phyloP scores from a whole-genome alignment of 495 filamentous ascomycete species.

The Annulohypoxylon moriforme region DNA sequence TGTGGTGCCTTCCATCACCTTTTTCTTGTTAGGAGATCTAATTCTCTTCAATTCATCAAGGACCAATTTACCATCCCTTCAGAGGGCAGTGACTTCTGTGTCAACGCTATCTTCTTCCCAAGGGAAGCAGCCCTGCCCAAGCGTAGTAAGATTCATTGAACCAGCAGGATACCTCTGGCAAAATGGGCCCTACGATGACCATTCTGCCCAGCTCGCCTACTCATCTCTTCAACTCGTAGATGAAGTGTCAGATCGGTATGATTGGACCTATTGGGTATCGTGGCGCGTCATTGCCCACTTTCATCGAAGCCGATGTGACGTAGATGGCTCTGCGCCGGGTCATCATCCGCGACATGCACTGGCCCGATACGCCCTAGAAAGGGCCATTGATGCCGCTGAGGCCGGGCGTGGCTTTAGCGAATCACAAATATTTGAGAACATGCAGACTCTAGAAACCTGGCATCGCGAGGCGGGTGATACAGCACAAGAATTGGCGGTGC shows the following conservation, averaged over 20 bases:
- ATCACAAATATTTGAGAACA: constrained; percentile 39
- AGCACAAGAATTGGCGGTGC: constrained; percentile 22
- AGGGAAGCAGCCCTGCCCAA: neutral
- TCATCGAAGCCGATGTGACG: constrained; percentile 28
- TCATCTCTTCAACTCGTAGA: constrained; percentile 16
- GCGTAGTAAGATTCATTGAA: constrained; percentile 24
- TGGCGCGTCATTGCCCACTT: constrained; percentile 41
- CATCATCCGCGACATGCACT: constrained; percentile 34
- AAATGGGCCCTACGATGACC: constrained; percentile 31
- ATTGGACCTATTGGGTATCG: constrained; percentile 39
- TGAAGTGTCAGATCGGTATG: constrained; percentile 21
- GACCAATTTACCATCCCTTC: constrained; percentile 33
- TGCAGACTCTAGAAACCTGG: constrained; percentile 37
- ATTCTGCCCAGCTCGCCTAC: constrained; percentile 28
- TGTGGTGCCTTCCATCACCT: constrained; percentile 26
- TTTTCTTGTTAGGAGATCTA: constrained; percentile 33
- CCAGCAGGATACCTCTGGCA: constrained; percentile 40
- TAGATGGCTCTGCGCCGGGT: neutral
- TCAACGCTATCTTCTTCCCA: constrained; percentile 13
- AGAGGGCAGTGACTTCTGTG: constrained; percentile 15
- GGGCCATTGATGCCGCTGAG: constrained; percentile 31
- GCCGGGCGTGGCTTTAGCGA: constrained; percentile 29
- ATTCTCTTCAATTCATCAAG: constrained; percentile 29
- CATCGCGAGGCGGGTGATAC: constrained; percentile 38
- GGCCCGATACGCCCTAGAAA: constrained; percentile 32